Conservation (phyloP, 768 basidiomycete species). For the Phylloporus sp. region DNA sequence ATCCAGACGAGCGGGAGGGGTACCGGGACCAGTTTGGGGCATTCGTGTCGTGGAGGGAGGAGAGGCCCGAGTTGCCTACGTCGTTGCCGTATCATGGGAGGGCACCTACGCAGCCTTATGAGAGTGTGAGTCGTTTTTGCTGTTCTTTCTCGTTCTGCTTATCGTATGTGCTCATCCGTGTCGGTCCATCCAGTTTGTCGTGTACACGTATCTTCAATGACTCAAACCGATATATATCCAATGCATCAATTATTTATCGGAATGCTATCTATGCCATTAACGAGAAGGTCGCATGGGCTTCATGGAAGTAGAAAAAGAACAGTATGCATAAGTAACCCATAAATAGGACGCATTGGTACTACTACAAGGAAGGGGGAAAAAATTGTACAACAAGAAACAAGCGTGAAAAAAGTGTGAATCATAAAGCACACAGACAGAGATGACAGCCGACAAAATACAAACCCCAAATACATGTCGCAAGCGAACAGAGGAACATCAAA, state of each 20-base stretch:
- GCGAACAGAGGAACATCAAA: constrained; percentile 7
- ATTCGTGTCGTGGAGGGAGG: constrained; percentile 37
- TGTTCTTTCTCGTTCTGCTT: neutral
- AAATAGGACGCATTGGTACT: constrained; percentile 11
- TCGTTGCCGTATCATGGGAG: constrained; percentile 56
- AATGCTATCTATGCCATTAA: constrained; percentile 11
- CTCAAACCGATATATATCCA: neutral
- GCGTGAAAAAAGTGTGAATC: neutral
- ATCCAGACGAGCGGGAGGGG: constrained; percentile 51
- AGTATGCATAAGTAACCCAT: constrained; percentile 22
- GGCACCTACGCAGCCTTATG: constrained; percentile 52
- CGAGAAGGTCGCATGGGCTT: neutral
- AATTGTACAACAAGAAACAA: constrained; percentile 16
- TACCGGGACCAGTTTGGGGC: constrained; percentile 52
- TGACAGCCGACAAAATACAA: neutral
- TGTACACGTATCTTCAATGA: constrained; percentile 33
- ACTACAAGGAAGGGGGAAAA: neutral
- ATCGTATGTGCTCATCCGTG: neutral
- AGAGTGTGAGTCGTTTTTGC: constrained; percentile 36
- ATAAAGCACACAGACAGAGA: constrained; percentile 8
- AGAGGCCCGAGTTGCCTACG: constrained; percentile 54
- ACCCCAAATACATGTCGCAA: neutral
- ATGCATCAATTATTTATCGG: constrained; percentile 16
- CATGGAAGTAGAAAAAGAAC: neutral
- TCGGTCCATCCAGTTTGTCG: constrained; percentile 33